phyloP scores from a whole-genome alignment of 352 stramenopile genomes.

The Proteromonas lacertae region DNA sequence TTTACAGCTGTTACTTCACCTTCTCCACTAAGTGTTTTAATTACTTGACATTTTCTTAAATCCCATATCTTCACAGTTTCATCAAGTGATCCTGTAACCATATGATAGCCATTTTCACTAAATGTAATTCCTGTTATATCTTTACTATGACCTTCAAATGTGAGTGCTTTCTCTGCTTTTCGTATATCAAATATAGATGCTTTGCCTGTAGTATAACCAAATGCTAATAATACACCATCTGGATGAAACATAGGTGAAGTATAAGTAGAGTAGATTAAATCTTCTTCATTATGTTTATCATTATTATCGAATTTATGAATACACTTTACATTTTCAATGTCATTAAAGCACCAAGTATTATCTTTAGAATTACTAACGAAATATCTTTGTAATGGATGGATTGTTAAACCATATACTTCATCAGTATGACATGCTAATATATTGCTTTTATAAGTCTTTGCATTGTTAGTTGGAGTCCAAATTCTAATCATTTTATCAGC shows the following conservation, averaged over 20 bases:
- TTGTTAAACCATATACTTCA: slow-evolving; percentile 19
- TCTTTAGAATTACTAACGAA: slow-evolving; percentile 30
- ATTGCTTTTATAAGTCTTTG: slow-evolving; percentile 3
- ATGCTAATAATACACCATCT: slow-evolving; percentile 49
- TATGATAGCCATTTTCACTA: slow-evolving; percentile 57
- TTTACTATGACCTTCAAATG: slow-evolving; percentile 32
- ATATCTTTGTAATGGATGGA: slow-evolving; percentile 38
- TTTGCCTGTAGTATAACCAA: slow-evolving; percentile 21
- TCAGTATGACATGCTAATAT: slow-evolving; percentile 1
- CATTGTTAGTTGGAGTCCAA: slow-evolving; percentile 15
- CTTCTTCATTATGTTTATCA: slow-evolving; percentile 7
- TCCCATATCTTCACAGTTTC: slow-evolving; percentile 50
- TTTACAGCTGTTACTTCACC: too few species aligned
- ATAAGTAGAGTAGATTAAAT: not conserved
- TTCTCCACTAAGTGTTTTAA: slow-evolving; percentile 11
- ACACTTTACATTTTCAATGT: slow-evolving; percentile 14
- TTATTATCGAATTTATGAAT: not conserved
- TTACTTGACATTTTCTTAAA: slow-evolving; percentile 39
- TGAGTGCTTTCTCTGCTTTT: slow-evolving; percentile 23
- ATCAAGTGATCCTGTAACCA: slow-evolving; percentile 32
- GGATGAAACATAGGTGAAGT: slow-evolving; percentile 26
- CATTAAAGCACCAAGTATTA: slow-evolving; percentile 34
- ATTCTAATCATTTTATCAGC: slow-evolving; percentile 4
- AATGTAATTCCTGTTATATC: slow-evolving; percentile 31
- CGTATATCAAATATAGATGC: slow-evolving; percentile 48